Evolutionary conservation across 139 green algal species (phyloP).

Genomic region (Chlorella sp.): DNA sequence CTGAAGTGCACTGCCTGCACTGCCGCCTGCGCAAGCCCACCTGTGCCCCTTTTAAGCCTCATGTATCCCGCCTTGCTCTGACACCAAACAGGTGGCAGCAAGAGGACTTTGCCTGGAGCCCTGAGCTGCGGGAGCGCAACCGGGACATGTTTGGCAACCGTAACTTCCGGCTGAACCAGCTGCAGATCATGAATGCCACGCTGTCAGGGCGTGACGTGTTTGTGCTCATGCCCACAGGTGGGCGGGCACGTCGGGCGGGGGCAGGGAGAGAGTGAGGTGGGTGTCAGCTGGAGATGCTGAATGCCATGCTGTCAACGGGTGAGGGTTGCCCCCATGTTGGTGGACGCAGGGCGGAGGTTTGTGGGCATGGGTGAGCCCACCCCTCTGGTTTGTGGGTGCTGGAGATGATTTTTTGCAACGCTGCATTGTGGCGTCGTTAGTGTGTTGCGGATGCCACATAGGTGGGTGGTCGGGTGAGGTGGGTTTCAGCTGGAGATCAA

Average conservation of each 20-base stretch:
- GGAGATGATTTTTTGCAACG: too few relatives aligned
- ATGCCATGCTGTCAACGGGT: too few relatives aligned
- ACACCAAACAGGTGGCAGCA: slow-evolving; percentile 18
- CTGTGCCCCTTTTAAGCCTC: not conserved
- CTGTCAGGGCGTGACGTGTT: slow-evolving; percentile 79
- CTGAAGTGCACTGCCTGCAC: not conserved
- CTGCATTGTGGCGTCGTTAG: too few relatives aligned
- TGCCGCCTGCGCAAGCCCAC: not conserved
- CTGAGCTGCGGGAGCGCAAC: slow-evolving; percentile 48
- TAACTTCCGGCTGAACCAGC: slow-evolving; percentile 78
- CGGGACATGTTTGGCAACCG: slow-evolving; percentile 71
- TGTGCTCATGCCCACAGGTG: slow-evolving; percentile 89
- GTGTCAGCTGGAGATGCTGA: too few relatives aligned
- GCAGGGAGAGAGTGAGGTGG: not conserved
- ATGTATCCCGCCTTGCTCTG: not conserved
- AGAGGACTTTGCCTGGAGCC: slow-evolving; percentile 54
- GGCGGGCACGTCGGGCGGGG: not conserved
- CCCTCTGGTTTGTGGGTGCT: too few relatives aligned
- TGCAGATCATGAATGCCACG: slow-evolving; percentile 81
- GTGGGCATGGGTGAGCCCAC: too few relatives aligned
- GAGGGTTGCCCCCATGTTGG: not conserved
- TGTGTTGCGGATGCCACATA: too few relatives aligned
- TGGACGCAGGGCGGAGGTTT: not conserved
- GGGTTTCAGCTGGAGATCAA: too few relatives aligned
- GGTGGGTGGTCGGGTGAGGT: too few relatives aligned